Base-by-base conservation (phyloP, 78 protist species). In the Dictyostelium purpureum region DNA sequence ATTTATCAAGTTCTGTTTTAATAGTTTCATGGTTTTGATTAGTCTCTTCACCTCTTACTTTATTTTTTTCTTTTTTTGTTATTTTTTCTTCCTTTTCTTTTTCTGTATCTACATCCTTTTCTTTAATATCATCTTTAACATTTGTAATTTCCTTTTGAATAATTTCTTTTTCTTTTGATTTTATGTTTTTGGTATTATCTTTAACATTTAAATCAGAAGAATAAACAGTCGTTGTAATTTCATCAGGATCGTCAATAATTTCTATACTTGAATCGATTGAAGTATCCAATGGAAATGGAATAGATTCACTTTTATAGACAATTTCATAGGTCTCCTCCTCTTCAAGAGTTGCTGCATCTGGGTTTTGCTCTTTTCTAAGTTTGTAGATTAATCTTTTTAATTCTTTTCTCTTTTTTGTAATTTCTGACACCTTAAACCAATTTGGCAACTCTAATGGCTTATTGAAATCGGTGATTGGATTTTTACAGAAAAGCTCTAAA, bases 401-500 rank as follows among this genome's bases (percentile, higher is more conserved):
- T 1, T n/a, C 65, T 19, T 18, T 56, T 61, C 92, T 85, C 57
- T 85, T 85, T 38, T 42, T 56, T 3, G 6, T 18, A n/a, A 73
- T 73, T 10, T 75, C 82, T 9, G 80, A 16, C 2, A 24, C 49
- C 26, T 9, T 12, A 51, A 85, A 85, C 92, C 92, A 85, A 21
- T n/a, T 66, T 7, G 92, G 92, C 33, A 35, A 73, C 47, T 85
- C 82, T 4, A 70, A 63, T 38, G 89, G 79, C 1, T 45, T 67
- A 31, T 26, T 26, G 37, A 67, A 82, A 18, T 59, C 40, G 1
- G 18, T 73, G 21, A 73, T 66, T 12, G 94, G 94, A 19, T 69
- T 56, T 10, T 61, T 49, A 78, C 94, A 90, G 51, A 90, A 90
- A 4, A 81, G 19, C 14, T 90, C 94, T 6, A 81, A 43, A 43